phyloP scores from a whole-genome alignment of 805 yeast species.

The Metschnikowia rubicola region DNA sequence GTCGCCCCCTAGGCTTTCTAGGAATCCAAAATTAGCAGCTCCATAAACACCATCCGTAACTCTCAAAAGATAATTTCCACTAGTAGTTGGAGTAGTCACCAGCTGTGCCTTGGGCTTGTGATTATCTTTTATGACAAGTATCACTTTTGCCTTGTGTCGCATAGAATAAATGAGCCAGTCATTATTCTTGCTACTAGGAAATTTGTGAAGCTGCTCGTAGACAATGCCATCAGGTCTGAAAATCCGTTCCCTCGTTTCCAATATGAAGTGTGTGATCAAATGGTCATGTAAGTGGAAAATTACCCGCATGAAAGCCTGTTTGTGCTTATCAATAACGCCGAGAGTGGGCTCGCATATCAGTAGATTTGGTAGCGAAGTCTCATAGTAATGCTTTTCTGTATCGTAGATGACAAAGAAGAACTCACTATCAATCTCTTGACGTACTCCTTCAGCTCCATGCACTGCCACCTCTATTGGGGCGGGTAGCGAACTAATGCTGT shows the following conservation, averaged over 20 bases:
- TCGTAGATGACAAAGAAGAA: conserved; percentile 39
- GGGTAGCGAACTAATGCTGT: conserved; percentile 29
- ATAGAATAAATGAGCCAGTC: conserved; percentile 44
- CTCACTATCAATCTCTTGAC: conserved; percentile 26
- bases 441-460: neutral
- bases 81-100: neutral
- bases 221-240: conserved; percentile 20
- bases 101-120: conserved; percentile 17
- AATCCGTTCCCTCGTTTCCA: conserved; percentile 21
- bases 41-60: conserved; percentile 27
- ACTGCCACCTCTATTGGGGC: conserved; percentile 21
- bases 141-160: conserved; percentile 26
- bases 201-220: conserved; percentile 40
- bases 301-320: neutral
- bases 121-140: conserved; percentile 36
- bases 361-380: conserved; percentile 37
- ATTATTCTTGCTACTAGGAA: conserved; percentile 32
- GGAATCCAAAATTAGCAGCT: conserved; percentile 33
- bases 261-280: conserved; percentile 28
- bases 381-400: conserved; percentile 20
- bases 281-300: conserved; percentile 39
- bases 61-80: conserved; percentile 9
- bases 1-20: conserved; percentile 42
- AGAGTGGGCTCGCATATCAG: conserved; percentile 14
- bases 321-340: neutral